Percentiles rank a stretch among this genome's conserved stretches.
Evolutionary conservation across 2,329 filamentous ascomycete genomes (phyloP).

Genomic region (Anisogramma anomala): DNA sequence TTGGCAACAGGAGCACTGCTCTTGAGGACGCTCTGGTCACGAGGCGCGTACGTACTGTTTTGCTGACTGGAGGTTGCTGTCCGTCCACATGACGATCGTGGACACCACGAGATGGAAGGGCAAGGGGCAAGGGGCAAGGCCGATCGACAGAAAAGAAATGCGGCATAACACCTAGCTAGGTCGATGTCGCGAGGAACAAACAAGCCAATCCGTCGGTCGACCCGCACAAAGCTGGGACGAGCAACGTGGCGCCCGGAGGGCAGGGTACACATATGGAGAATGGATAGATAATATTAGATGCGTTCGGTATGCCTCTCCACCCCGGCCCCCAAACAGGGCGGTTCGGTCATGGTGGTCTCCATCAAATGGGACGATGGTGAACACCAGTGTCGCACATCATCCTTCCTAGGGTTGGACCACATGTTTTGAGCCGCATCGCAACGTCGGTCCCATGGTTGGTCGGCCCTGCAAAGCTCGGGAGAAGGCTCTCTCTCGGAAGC

Average conservation of each 20-base stretch:
- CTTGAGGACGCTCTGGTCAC: too few species aligned
- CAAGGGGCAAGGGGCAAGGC: background rate
- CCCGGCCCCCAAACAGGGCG: background rate
- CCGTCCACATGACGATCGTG: background rate
- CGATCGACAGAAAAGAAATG: background rate
- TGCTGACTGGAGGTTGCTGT: too few species aligned
- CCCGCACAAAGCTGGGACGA: slow-evolving; percentile 3
- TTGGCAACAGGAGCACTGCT: too few species aligned
- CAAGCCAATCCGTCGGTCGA: background rate
- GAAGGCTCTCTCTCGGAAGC: too few species aligned
- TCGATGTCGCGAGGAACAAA: slow-evolving; percentile 4
- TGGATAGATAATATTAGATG: background rate
- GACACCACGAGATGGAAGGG: background rate
- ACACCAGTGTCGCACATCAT: slow-evolving; percentile 12
- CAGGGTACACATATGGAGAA: slow-evolving; percentile 6
- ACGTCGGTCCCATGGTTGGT: background rate
- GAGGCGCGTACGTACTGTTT: too few species aligned
- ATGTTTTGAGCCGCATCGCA: slow-evolving; percentile 15
- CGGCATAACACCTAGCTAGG: slow-evolving; percentile 7
- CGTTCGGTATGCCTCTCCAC: slow-evolving; percentile 2
- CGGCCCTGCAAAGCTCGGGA: too few species aligned
- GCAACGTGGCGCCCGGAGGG: background rate
- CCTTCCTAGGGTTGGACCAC: slow-evolving; percentile 7
- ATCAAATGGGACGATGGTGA: slow-evolving; percentile 8
- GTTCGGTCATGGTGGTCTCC: background rate